phyloP scores from a whole-genome alignment of 768 basidiomycete species.

The Suillus subaureus region DNA sequence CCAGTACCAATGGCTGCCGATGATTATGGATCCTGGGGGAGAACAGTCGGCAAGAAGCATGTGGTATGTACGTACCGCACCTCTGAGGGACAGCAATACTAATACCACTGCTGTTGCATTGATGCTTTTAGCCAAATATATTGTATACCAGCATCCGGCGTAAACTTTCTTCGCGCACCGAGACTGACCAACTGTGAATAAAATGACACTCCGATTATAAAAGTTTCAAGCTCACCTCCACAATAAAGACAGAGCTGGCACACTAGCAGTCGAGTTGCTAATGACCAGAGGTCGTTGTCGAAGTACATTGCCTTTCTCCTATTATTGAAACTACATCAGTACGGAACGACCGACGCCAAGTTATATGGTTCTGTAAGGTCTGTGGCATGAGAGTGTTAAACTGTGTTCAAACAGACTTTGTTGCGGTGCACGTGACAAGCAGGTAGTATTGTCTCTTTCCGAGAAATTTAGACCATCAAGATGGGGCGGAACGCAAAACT shows the following conservation, averaged over 20 bases:
- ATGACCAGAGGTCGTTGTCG: background rate
- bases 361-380: background rate
- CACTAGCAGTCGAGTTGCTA: too few relatives aligned
- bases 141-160: background rate
- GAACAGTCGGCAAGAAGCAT: too few relatives aligned
- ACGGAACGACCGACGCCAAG: too few relatives aligned
- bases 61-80: background rate
- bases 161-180: background rate
- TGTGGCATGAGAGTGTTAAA: too few relatives aligned
- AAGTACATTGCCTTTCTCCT: too few relatives aligned
- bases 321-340: too few relatives aligned
- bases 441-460: too few relatives aligned
- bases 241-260: background rate
- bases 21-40: background rate
- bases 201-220: background rate
- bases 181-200: background rate
- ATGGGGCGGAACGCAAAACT: constrained; percentile 42
- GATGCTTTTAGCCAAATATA: background rate
- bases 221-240: background rate
- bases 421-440: too few relatives aligned
- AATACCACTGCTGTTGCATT: background rate
- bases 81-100: background rate
- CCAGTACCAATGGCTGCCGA: background rate
- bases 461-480: background rate
- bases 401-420: too few relatives aligned